Evolutionary conservation across 78 protist species (phyloP).

Genomic region (Emiliania huxleyi): DNA sequence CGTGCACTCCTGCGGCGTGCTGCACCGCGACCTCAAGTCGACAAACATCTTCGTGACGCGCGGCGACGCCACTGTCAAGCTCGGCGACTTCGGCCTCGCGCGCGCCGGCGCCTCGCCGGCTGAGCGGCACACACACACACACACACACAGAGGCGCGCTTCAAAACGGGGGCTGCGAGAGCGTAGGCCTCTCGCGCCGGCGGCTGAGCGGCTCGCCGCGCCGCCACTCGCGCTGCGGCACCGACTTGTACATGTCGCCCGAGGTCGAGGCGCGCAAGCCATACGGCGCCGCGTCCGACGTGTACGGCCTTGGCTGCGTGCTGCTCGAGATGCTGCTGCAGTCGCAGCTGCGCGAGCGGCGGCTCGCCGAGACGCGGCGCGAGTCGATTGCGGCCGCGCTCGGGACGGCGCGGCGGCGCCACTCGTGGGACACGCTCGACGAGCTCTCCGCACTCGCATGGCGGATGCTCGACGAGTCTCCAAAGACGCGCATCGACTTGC

Average conservation of each 20-base stretch:
- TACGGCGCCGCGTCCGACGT: background rate
- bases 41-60: constrained; percentile 3
- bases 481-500: background rate
- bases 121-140: no score
- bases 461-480: constrained; percentile 4
- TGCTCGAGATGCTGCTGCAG: background rate
- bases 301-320: constrained; percentile 13
- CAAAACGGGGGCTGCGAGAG: no score
- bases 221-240: background rate
- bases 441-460: background rate
- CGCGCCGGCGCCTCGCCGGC: background rate
- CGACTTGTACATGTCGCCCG: constrained; percentile 2
- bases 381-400: background rate
- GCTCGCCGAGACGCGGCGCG: background rate
- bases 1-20: constrained; percentile 1
- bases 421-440: background rate
- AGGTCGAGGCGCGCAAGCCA: background rate
- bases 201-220: constrained; percentile 24
- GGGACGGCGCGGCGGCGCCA: background rate
- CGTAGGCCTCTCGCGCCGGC: background rate
- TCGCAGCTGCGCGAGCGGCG: constrained; percentile 6
- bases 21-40: constrained; percentile 19
- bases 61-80: background rate
- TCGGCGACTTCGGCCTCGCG: constrained; percentile 17
- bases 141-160: no score